Conservation (phyloP, 2,329 filamentous ascomycete genomes). For the Seiridium unicorne region DNA sequence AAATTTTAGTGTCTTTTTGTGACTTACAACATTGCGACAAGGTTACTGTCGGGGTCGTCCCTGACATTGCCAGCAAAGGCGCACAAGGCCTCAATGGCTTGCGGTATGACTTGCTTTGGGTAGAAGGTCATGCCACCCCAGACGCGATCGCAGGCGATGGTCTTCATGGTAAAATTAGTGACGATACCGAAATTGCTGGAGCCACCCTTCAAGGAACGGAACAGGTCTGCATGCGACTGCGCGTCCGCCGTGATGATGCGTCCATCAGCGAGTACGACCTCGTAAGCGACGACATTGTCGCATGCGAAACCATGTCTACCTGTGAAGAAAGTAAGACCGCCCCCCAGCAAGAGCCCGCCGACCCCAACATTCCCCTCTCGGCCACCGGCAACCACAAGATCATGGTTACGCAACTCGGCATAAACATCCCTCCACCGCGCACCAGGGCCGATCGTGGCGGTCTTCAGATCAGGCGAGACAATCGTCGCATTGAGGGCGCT, state of each 20-base stretch:
- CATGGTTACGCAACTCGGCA: neutral
- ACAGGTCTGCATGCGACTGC: constrained; percentile 31
- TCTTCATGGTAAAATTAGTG: constrained; percentile 23
- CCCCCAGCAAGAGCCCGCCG: constrained; percentile 14
- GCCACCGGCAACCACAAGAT: neutral
- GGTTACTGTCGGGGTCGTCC: constrained; percentile 14
- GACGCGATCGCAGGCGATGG: constrained; percentile 14
- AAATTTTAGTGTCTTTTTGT: too few relatives aligned
- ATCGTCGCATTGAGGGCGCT: neutral
- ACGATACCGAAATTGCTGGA: constrained; percentile 30
- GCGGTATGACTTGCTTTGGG: constrained; percentile 6
- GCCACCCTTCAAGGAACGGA: constrained; percentile 41
- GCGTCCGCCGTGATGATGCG: neutral
- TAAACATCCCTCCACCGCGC: constrained; percentile 1
- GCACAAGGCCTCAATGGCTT: constrained; percentile 13
- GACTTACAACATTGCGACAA: constrained; percentile 14
- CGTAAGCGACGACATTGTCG: constrained; percentile 6
- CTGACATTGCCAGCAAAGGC: constrained; percentile 10
- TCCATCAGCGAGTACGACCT: constrained; percentile 3
- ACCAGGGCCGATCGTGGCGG: neutral
- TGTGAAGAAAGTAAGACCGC: constrained; percentile 14
- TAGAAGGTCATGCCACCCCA: constrained; percentile 22
- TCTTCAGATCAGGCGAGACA: neutral
- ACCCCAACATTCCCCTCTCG: constrained; percentile 14
- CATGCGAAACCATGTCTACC: constrained; percentile 6